Base-by-base conservation (phyloP, 805 yeast species). In the Schizosaccharomyces osmophilus region DNA sequence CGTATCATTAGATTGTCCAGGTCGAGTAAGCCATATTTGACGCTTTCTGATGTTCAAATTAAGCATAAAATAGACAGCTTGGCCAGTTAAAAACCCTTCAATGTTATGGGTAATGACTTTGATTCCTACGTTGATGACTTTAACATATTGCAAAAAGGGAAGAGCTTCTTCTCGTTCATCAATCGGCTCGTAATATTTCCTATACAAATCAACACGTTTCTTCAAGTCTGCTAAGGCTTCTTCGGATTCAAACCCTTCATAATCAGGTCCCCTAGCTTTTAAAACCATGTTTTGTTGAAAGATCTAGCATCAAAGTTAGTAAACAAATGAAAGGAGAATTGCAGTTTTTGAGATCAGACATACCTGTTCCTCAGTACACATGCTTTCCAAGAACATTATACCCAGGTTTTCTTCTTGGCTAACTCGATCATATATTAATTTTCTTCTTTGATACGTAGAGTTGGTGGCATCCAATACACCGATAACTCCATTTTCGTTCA, bases 381-480 rank as follows among this genome's bases (percentile, higher is more conserved):
- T 85, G 69, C 95, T 84, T 70, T 93, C 98, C 64, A 93, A 79
- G 69, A 90, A 93, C 77, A 93, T 81, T 1, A 97, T 95, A 70
- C 87, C 90, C 62, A 93, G 83, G 55, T 77, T 77, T 68, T 84
- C 78, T 64, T 66, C 69, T 26, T 79, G 78, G 45, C 84, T 73
- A 65, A 85, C 80, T 62, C 84, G 64, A 29, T 70, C 71, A 64
- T 82, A 73, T 61, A 90, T 79, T 74, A 79, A 74, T 32, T 75
- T 75, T 66, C 98, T 77, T 67, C 95, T 79, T 57, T 77, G 80
- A 63, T 77, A 74, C 3, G 97, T 88, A 43, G 88, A 83, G 71
- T 90, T 90, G 1, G 97, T 87, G 31, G 96, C 97, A 72, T 93
- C 98, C 63, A 90, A 75, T 5, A 93, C 86, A 0, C 95, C 97